Evolutionary conservation across 768 basidiomycete genomes (phyloP).

Genomic region (Auriscalpium orientale): DNA sequence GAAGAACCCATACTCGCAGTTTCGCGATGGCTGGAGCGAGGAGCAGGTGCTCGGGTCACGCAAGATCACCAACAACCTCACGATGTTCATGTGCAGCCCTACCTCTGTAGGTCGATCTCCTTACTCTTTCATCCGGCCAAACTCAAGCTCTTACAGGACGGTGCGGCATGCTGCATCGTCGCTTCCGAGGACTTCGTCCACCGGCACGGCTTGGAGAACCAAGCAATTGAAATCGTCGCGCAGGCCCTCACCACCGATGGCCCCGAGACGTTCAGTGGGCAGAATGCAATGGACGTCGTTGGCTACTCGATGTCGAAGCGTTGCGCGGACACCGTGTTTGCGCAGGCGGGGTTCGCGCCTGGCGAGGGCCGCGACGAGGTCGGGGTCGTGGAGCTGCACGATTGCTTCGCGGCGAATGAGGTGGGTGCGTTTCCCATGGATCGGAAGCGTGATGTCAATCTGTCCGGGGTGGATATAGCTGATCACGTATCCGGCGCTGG

Average conservation of each 20-base stretch:
- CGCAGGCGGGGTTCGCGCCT: constrained; percentile 57
- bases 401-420: constrained; percentile 82
- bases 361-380: constrained; percentile 63
- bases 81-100: constrained; percentile 84
- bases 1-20: constrained; percentile 84
- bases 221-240: constrained; percentile 77
- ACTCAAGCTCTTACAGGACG: constrained; percentile 39
- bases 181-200: constrained; percentile 77
- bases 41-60: constrained; percentile 61
- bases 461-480: constrained; percentile 35
- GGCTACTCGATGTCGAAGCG: constrained; percentile 71
- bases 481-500: constrained; percentile 74
- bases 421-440: constrained; percentile 25
- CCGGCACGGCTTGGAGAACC: constrained; percentile 66
- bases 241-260: constrained; percentile 62
- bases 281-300: constrained; percentile 73
- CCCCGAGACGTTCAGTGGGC: constrained; percentile 53
- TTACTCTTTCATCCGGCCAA: neutral
- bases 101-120: constrained; percentile 48
- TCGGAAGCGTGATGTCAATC: neutral
- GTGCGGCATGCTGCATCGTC: constrained; percentile 69
- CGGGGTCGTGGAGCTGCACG: constrained; percentile 81
- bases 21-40: constrained; percentile 68
- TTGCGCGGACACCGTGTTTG: constrained; percentile 63
- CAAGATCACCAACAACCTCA: constrained; percentile 65